Evolutionary conservation across 208 protist species (phyloP).

Genomic region (Wallacemonas sp.): DNA sequence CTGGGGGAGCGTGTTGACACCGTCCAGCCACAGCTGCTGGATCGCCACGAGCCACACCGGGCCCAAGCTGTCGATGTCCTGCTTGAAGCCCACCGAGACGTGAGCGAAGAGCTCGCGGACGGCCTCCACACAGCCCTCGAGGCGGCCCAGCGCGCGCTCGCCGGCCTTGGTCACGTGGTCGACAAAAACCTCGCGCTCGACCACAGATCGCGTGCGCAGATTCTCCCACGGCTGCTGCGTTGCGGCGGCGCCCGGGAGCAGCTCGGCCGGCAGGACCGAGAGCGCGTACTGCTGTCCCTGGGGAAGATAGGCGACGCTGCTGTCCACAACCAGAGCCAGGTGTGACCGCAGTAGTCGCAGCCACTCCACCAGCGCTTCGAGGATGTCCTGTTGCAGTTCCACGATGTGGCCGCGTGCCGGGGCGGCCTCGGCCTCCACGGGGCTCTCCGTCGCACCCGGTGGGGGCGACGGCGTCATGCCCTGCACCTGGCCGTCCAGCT

Average conservation of each 20-base stretch:
- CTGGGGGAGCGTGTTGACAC: slow-evolving; percentile 25
- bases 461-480: background rate
- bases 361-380: slow-evolving; percentile 52
- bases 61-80: background rate
- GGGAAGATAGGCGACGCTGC: slow-evolving; percentile 38
- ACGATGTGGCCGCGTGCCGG: slow-evolving; percentile 16
- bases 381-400: slow-evolving; percentile 28
- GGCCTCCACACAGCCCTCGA: slow-evolving; percentile 48
- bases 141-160: slow-evolving; percentile 24
- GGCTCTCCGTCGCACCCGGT: background rate
- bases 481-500: slow-evolving; percentile 34
- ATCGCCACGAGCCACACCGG: slow-evolving; percentile 43
- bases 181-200: slow-evolving; percentile 39
- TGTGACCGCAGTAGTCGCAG: slow-evolving; percentile 54
- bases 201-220: slow-evolving; percentile 1
- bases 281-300: slow-evolving; percentile 24
- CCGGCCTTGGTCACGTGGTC: slow-evolving; percentile 32
- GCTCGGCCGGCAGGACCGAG: background rate
- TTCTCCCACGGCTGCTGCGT: background rate
- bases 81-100: background rate
- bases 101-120: slow-evolving; percentile 30
- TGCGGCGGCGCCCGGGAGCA: background rate
- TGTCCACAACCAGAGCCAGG: slow-evolving; percentile 59
- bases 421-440: background rate
- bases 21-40: slow-evolving; percentile 74